phyloP scores from a whole-genome alignment of 768 basidiomycete genomes.

The Hypholoma fasciculare region DNA sequence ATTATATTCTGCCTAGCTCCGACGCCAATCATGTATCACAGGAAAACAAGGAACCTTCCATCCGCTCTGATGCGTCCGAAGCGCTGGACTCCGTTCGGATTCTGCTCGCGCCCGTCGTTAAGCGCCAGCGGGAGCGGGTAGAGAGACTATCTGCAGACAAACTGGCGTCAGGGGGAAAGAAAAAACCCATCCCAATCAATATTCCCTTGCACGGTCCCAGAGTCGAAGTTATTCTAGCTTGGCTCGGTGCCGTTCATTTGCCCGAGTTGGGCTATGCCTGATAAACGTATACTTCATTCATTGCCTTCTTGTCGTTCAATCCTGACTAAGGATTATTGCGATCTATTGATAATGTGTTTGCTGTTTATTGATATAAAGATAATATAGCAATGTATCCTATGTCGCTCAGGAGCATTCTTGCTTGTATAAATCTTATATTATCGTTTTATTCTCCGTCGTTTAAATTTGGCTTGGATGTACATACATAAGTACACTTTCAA shows the following conservation, averaged over 20 bases:
- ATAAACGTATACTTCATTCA: neutral
- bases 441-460: too few relatives aligned
- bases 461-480: too few relatives aligned
- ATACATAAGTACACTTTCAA: neutral
- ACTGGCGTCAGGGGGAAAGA: constrained; percentile 41
- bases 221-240: constrained; percentile 83
- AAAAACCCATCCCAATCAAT: constrained; percentile 68
- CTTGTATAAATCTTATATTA: too few relatives aligned
- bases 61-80: constrained; percentile 44
- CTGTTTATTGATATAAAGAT: too few relatives aligned
- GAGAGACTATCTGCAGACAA: constrained; percentile 54
- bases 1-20: too few relatives aligned
- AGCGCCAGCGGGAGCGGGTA: constrained; percentile 59
- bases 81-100: constrained; percentile 70
- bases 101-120: constrained; percentile 68
- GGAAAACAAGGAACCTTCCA: constrained; percentile 1
- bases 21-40: neutral
- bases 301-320: neutral
- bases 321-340: too few relatives aligned
- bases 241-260: constrained; percentile 81
- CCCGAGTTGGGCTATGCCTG: constrained; percentile 58
- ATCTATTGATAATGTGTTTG: too few relatives aligned
- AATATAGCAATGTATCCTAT: too few relatives aligned
- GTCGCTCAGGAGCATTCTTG: too few relatives aligned
- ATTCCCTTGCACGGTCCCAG: constrained; percentile 85